A percentile compares a stretch with the other conserved stretches of the same genome.
Evolutionary conservation across 192 early-diverging fungal genomes (phyloP).

Genomic region (Coemansia sp.): DNA sequence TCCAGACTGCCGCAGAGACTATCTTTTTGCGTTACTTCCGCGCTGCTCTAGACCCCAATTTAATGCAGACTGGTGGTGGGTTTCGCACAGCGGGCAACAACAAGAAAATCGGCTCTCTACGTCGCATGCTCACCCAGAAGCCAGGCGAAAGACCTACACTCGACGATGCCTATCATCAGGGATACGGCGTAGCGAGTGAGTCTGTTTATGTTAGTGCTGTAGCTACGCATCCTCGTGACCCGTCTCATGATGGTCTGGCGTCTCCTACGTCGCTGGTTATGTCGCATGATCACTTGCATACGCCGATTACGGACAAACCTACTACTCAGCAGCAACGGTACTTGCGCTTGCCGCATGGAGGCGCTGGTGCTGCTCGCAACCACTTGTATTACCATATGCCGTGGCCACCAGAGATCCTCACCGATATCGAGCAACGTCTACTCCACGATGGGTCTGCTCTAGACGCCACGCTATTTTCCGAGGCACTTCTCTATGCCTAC

Average conservation of each 20-base stretch:
- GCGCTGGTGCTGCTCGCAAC: slow-evolving; percentile 25
- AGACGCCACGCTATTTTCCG: slow-evolving; percentile 42
- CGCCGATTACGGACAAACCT: slow-evolving; percentile 34
- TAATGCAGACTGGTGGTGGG: slow-evolving; percentile 20
- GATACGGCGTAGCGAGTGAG: slow-evolving; percentile 46
- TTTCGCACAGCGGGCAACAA: not conserved
- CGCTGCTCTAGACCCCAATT: slow-evolving; percentile 52
- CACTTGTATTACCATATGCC: slow-evolving; percentile 57
- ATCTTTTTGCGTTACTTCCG: slow-evolving; percentile 57
- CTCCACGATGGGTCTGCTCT: slow-evolving; percentile 49
- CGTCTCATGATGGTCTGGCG: slow-evolving; percentile 26
- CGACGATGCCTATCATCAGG: slow-evolving; percentile 55
- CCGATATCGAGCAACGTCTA: slow-evolving; percentile 53
- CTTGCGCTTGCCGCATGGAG: slow-evolving; percentile 22
- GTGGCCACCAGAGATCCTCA: slow-evolving; percentile 57
- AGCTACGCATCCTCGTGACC: not conserved
- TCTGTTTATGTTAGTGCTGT: slow-evolving; percentile 29
- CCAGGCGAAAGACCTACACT: slow-evolving; percentile 25
- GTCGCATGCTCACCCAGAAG: slow-evolving; percentile 54
- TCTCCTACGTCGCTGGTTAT: slow-evolving; percentile 47
- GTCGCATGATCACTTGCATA: slow-evolving; percentile 46
- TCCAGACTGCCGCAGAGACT: slow-evolving; percentile 53
- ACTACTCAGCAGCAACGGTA: slow-evolving; percentile 1
- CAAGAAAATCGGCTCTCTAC: slow-evolving; percentile 48
- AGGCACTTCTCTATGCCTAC: slow-evolving; percentile 52